Evolutionary conservation across 768 basidiomycete species (phyloP), one percentile per base, ranked within the genome.

Genomic region (Suillus subluteus): DNA sequence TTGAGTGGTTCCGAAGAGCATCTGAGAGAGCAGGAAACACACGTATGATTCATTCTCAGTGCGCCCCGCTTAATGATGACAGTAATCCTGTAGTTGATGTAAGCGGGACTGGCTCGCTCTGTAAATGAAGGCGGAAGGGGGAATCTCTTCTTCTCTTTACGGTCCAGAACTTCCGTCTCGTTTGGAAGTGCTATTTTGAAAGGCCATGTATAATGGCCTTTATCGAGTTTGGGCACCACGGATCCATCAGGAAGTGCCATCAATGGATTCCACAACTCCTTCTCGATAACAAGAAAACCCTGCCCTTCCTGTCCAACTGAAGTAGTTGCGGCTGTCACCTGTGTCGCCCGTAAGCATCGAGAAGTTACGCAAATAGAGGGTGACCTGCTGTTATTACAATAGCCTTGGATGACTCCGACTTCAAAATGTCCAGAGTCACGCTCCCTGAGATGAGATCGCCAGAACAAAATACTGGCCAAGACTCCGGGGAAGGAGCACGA

Each of bases 271-370:
- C 86, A 87, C 3, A 89, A 69, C 32, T 73, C 73, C 40, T 82
- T 74, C 23, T 80, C 77, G 21, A 81, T 64, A 21, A 83, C 74
- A 13, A 88, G 75, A 70, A 88, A 88, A 7, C 73, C 59, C 2
- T 79, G 71, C 65, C 87, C 84, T 62, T 88, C 85, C 68, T 88
- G 87, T 16, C 86, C 86, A 6, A 88, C 84, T 2, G 83, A 74
- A 5, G 86, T 87, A 21, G 83, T 83, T 6, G 83, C 82, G 38
- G 77, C 86, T 43, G 76, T 74, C 12, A 86, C 73, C 87, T 86
- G 66, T 3, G 43, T 26, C 30, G 35, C 35, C 8, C 18, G 41
- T 63, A 32, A 58, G 66, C 6, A 40, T 61, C 21, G 46, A 52
- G n/a, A 54, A 40, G 32, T 37, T 15, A 26, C 30, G 26, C 16